Conservation (phyloP, 495 filamentous ascomycete species). For the Letharia columbiana region DNA sequence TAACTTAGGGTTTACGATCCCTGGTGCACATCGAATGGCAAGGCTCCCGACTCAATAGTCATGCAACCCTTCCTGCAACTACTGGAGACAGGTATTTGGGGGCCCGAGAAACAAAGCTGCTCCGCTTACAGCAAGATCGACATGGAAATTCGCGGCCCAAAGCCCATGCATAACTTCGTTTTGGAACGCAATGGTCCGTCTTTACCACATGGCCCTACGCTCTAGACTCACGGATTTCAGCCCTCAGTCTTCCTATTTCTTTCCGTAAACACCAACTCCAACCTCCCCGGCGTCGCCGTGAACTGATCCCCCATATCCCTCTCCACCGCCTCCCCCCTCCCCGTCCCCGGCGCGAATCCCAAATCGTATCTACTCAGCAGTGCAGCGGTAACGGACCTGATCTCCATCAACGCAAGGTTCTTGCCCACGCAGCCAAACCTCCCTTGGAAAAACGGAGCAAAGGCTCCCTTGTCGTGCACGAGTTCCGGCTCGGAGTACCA, state of each 20-base stretch:
- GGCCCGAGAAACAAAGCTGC: too few species aligned
- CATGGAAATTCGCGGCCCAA: too few species aligned
- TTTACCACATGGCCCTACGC: too few species aligned
- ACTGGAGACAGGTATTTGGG: too few species aligned
- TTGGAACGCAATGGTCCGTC: too few species aligned
- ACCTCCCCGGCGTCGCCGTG: conserved; percentile 30
- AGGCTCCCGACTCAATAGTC: background rate
- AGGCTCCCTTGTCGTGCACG: conserved; percentile 39
- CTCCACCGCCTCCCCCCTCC: conserved; percentile 32
- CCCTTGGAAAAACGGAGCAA: conserved; percentile 44
- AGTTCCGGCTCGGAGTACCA: conserved; percentile 43
- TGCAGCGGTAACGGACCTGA: conserved; percentile 37
- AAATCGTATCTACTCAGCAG: conserved; percentile 40
- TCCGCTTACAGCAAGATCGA: too few species aligned
- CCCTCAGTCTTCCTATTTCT: background rate
- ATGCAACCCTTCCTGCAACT: background rate
- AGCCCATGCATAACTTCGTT: too few species aligned
- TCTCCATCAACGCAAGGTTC: conserved; percentile 41
- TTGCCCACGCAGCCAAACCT: conserved; percentile 39
- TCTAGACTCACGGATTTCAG: too few species aligned
- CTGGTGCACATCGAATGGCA: too few species aligned
- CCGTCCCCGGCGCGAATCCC: conserved; percentile 32
- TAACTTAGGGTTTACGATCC: too few species aligned
- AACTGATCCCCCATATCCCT: conserved; percentile 38
- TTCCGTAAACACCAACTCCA: conserved; percentile 24